phyloP scores from a whole-genome alignment of 768 basidiomycete genomes.

The Tricholoma hemisulphureum region DNA sequence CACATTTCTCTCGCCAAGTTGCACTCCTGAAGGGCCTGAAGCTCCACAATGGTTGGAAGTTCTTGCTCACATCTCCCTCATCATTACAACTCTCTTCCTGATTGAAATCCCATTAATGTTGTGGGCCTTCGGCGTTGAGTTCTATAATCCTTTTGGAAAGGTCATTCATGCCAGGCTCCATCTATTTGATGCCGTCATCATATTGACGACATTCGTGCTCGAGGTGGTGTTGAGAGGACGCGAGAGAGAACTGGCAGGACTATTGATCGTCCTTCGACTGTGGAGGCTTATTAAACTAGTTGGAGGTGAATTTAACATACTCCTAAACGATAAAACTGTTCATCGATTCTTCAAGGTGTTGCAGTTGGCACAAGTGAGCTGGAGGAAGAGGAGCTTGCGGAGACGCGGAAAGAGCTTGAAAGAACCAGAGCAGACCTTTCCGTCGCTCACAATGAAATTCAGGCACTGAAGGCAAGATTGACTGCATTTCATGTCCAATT shows the following conservation, averaged over 20 bases:
- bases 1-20: conserved; percentile 57
- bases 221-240: conserved; percentile 67
- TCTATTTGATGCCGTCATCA: conserved; percentile 68
- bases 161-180: conserved; percentile 62
- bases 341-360: conserved; percentile 47
- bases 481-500: not conserved
- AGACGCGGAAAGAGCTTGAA: conserved; percentile 49
- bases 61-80: conserved; percentile 59
- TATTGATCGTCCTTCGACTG: conserved; percentile 72
- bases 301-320: conserved; percentile 31
- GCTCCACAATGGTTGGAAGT: conserved; percentile 62
- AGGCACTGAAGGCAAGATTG: conserved; percentile 36
- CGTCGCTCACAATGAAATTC: conserved; percentile 52
- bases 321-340: not conserved
- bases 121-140: conserved; percentile 63
- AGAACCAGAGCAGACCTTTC: conserved; percentile 42
- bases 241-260: conserved; percentile 66
- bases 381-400: conserved; percentile 53
- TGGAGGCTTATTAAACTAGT: conserved; percentile 82
- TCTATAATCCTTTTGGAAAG: conserved; percentile 60
- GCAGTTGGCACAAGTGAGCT: conserved; percentile 74
- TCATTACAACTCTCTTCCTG: conserved; percentile 71
- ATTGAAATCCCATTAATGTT: conserved; percentile 71
- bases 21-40: conserved; percentile 39
- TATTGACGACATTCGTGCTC: conserved; percentile 70